phyloP scores from a whole-genome alignment of 495 filamentous ascomycete genomes.

The Sordaria brevicollis region DNA sequence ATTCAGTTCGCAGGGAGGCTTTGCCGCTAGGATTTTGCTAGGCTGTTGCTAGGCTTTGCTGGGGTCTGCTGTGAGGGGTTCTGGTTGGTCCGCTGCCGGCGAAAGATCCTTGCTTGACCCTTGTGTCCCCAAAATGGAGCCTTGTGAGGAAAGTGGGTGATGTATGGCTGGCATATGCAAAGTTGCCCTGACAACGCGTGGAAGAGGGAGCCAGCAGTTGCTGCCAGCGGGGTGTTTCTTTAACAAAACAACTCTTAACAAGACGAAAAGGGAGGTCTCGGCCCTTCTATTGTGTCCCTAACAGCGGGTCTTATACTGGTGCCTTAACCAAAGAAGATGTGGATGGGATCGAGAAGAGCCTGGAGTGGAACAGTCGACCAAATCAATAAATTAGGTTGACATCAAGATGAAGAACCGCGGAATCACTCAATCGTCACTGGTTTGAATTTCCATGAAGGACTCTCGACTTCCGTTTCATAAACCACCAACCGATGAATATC shows the following conservation, averaged over 20 bases:
- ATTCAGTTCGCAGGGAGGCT: background rate
- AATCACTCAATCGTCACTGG: background rate
- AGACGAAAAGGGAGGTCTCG: background rate
- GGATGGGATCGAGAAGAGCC: background rate
- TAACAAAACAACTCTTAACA: background rate
- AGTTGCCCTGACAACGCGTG: background rate
- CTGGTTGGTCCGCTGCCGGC: background rate
- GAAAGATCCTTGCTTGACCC: background rate
- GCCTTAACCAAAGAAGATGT: background rate
- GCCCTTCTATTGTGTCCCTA: background rate
- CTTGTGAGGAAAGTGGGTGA: background rate
- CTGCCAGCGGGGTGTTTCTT: background rate
- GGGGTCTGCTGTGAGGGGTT: background rate
- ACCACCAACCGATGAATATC: background rate
- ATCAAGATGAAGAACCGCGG: background rate
- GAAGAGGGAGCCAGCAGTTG: background rate
- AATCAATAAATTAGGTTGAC: background rate
- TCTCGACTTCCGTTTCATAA: background rate
- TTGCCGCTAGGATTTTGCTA: background rate
- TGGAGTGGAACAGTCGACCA: background rate
- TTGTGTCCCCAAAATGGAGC: background rate
- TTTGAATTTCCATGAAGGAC: background rate
- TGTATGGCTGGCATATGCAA: background rate
- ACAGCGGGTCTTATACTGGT: background rate
- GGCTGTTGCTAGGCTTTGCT: background rate